A percentile compares a stretch with the other conserved stretches of the same genome.
These are phyloP conservation scores for Yamadazyma sp. DNA, from an alignment of 1,139 yeast species.

Conservation along the genomic window DNA sequence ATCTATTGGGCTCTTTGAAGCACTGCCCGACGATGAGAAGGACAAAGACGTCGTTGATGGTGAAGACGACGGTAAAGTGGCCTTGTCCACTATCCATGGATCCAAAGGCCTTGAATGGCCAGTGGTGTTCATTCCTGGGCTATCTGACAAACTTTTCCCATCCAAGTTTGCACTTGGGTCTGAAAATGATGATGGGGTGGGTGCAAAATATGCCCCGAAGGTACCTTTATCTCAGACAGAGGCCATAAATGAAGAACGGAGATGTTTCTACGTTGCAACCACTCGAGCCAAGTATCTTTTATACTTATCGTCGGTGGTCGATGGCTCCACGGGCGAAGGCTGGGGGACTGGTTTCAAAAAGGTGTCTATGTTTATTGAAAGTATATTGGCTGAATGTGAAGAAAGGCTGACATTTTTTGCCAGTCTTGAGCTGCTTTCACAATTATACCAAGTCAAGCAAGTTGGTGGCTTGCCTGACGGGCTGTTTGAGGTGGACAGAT, in stretches of 20 bases:
- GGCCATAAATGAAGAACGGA: constrained; percentile 67
- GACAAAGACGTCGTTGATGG: constrained; percentile 14
- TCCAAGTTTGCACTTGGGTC: constrained; percentile 39
- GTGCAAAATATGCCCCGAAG: background rate
- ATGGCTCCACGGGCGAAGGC: constrained; percentile 14
- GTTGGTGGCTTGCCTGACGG: background rate
- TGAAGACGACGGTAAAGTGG: constrained; percentile 26
- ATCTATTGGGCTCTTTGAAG: constrained; percentile 59
- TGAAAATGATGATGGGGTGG: constrained; percentile 25
- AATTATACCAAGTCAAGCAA: background rate
- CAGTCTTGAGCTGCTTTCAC: background rate
- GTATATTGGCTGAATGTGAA: constrained; percentile 9
- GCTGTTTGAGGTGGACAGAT: background rate
- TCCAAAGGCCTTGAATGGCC: constrained; percentile 97
- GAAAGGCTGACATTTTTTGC: constrained; percentile 21
- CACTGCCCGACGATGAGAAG: constrained; percentile 17
- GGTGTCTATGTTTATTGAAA: constrained; percentile 33
- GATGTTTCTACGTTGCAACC: constrained; percentile 84
- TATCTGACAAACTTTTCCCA: constrained; percentile 63
- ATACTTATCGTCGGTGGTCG: constrained; percentile 36
- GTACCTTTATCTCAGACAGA: constrained; percentile 10
- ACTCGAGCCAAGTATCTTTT: constrained; percentile 69
- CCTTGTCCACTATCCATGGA: constrained; percentile 79
- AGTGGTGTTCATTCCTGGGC: constrained; percentile 76
- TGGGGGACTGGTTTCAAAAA: constrained; percentile 22